Conservation (phyloP, 2,329 filamentous ascomycete genomes). For the Clonostachys rhizophaga region DNA sequence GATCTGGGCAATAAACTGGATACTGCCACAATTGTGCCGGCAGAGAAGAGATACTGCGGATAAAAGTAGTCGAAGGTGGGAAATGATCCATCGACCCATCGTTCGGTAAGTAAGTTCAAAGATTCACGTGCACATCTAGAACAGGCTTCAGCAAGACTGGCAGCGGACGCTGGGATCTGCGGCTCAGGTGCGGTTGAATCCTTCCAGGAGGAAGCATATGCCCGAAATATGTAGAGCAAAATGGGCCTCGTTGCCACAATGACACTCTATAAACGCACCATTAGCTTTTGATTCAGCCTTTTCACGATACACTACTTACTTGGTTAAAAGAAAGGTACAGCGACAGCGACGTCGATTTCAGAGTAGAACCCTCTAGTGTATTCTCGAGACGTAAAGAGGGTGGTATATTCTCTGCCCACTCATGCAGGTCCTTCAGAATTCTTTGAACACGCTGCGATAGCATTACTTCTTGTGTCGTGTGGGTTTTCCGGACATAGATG, state of each 20-base stretch:
- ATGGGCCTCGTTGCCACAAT: not conserved
- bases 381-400: conserved; percentile 14
- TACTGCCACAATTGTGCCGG: not conserved
- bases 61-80: not conserved
- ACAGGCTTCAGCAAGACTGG: not conserved
- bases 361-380: conserved; percentile 3
- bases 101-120: not conserved
- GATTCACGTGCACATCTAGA: not conserved
- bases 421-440: conserved; percentile 18
- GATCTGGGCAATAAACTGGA: not conserved
- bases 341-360: conserved; percentile 15
- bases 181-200: not conserved
- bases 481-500: conserved; percentile 19
- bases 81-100: not conserved
- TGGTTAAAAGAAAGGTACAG: conserved; percentile 27
- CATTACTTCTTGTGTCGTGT: conserved; percentile 8
- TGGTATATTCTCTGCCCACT: conserved; percentile 22
- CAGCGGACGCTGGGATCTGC: not conserved
- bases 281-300: too few relatives aligned
- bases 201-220: not conserved
- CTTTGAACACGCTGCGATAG: conserved; percentile 21
- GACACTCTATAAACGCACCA: not conserved
- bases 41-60: not conserved
- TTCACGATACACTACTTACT: not conserved
- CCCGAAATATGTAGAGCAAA: not conserved